These are phyloP conservation scores for Amanita muscaria DNA, from an alignment of 768 basidiomycete genomes.

Conservation along the genomic window DNA sequence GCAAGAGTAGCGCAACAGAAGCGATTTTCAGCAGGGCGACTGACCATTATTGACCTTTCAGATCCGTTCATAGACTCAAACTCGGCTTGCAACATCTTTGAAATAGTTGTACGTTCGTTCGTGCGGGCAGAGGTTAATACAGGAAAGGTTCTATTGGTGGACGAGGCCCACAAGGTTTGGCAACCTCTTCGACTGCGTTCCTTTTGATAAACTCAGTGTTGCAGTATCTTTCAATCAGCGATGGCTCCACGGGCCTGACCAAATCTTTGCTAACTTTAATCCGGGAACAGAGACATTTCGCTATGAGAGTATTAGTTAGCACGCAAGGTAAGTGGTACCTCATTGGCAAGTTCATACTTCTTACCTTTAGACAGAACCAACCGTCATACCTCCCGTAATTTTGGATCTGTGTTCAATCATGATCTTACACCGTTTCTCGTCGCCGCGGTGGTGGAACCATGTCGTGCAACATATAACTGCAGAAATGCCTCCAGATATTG, in stretches of 20 bases:
- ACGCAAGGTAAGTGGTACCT: slow-evolving; percentile 48
- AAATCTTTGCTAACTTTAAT: slow-evolving; percentile 50
- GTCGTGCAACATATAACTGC: slow-evolving; percentile 59
- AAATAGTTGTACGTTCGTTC: slow-evolving; percentile 59
- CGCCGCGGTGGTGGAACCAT: slow-evolving; percentile 70
- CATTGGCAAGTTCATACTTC: slow-evolving; percentile 1
- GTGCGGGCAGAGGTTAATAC: slow-evolving; percentile 49
- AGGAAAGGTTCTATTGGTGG: slow-evolving; percentile 63
- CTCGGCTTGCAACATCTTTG: slow-evolving; percentile 62
- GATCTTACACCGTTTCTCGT: slow-evolving; percentile 66
- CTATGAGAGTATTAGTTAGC: slow-evolving; percentile 65
- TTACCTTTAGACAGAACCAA: slow-evolving; percentile 44
- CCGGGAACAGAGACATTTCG: slow-evolving; percentile 63
- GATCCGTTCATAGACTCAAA: slow-evolving; percentile 65
- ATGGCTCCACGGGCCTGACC: slow-evolving; percentile 54
- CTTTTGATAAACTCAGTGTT: no score
- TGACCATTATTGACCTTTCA: slow-evolving; percentile 64
- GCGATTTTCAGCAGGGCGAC: slow-evolving; percentile 46
- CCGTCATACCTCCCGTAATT: slow-evolving; percentile 58
- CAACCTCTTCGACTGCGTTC: no score
- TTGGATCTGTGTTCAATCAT: slow-evolving; percentile 58
- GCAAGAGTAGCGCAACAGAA: slow-evolving; percentile 15
- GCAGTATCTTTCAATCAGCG: no score
- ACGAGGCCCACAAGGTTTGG: slow-evolving; percentile 66
- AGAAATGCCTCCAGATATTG: slow-evolving; percentile 42